Conservation (phyloP, 2,329 filamentous ascomycete genomes). For the Ophiostoma triangulosporum region DNA sequence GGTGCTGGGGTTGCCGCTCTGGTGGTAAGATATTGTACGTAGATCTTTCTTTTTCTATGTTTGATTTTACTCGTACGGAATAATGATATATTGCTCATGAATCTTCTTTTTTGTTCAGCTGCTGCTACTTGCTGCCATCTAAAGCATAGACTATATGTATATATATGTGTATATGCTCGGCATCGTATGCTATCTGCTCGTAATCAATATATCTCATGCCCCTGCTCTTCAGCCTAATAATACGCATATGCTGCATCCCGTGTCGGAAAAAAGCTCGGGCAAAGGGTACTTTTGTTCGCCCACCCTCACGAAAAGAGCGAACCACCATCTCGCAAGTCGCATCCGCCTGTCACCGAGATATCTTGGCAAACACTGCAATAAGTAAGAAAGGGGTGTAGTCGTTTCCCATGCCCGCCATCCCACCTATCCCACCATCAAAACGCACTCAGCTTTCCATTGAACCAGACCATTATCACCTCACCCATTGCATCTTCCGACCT, state of each 20-base stretch:
- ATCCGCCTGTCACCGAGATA: constrained; percentile 4
- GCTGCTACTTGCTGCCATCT: not conserved
- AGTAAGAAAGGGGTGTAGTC: constrained; percentile 5
- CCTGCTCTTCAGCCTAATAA: too few species aligned
- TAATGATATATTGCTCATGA: not conserved
- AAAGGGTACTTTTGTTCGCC: not conserved
- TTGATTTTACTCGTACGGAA: not conserved
- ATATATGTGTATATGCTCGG: too few species aligned
- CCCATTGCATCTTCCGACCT: constrained; percentile 4
- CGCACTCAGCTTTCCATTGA: not conserved
- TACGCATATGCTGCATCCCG: not conserved
- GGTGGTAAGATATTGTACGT: not conserved
- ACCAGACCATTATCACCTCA: constrained; percentile 2
- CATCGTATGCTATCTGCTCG: too few species aligned
- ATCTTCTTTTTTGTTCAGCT: too few species aligned
- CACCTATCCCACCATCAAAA: too few species aligned
- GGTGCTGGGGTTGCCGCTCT: not conserved
- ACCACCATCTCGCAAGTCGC: not conserved
- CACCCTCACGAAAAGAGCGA: not conserved
- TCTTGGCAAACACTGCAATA: constrained; percentile 1
- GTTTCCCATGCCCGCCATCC: not conserved
- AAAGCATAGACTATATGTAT: too few species aligned
- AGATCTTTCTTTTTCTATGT: not conserved
- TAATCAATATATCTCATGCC: too few species aligned
- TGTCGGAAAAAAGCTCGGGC: not conserved